Conservation (phyloP, 257 asterid genomes). For the Solanum tacnaense region DNA sequence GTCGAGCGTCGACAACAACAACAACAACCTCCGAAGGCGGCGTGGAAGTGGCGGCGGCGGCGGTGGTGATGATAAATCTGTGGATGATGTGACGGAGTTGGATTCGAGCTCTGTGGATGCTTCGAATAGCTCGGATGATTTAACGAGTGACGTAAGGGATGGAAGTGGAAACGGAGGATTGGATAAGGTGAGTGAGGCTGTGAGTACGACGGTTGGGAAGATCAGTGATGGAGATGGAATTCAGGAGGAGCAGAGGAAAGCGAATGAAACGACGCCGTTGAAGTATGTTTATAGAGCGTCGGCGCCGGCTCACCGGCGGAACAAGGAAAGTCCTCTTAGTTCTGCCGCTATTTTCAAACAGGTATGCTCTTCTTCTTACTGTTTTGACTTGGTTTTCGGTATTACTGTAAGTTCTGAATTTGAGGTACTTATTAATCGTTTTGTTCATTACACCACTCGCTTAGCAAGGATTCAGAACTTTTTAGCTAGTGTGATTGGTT, state of each 20-base stretch:
- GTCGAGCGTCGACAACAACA: constrained; percentile 12
- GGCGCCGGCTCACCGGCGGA: constrained; percentile 79
- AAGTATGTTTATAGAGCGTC: constrained; percentile 66
- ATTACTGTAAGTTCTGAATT: background rate
- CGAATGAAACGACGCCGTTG: constrained; percentile 12
- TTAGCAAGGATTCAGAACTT: background rate
- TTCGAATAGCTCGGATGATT: background rate
- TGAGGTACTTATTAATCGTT: background rate
- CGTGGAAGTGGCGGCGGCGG: background rate
- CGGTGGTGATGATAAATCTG: constrained; percentile 5
- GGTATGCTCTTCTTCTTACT: constrained; percentile 20
- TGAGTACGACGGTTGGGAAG: constrained; percentile 6
- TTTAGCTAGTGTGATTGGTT: no score
- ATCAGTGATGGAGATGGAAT: constrained; percentile 11
- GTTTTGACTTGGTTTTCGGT: background rate
- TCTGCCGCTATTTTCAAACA: constrained; percentile 91
- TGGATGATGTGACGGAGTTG: background rate
- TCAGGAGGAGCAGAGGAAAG: constrained; percentile 21
- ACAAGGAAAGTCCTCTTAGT: constrained; percentile 91
- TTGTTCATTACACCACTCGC: background rate
- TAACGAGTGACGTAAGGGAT: background rate
- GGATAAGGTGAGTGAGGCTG: constrained; percentile 9
- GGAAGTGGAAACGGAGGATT: background rate
- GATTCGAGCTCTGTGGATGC: constrained; percentile 6
- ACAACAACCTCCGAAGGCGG: constrained; percentile 36